A percentile compares a stretch with the other conserved stretches of the same genome.
Evolutionary conservation across 331 rosid genomes (phyloP).

Genomic region (Cucumis variabilis): DNA sequence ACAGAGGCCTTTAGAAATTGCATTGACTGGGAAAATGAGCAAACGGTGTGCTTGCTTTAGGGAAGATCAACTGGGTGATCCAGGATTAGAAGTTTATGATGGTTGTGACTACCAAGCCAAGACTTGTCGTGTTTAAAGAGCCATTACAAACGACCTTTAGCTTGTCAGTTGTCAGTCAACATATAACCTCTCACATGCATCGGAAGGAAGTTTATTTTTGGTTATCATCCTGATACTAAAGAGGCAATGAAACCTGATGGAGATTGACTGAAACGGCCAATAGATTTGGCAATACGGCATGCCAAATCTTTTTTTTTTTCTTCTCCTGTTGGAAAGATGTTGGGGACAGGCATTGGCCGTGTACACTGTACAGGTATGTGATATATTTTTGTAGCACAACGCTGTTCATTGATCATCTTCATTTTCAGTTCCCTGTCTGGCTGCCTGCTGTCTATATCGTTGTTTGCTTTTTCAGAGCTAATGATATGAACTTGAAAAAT

Average conservation of each 20-base stretch:
- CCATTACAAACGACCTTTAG: neutral
- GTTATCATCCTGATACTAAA: neutral
- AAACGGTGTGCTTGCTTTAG: conserved; percentile 91
- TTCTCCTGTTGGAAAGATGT: neutral
- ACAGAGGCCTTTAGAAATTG: conserved; percentile 87
- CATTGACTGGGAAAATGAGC: conserved; percentile 90
- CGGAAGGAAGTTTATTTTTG: neutral
- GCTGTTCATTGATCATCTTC: conserved; percentile 8
- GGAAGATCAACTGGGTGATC: conserved; percentile 68
- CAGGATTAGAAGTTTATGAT: conserved; percentile 79
- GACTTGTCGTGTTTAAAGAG: conserved; percentile 63
- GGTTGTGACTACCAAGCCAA: conserved; percentile 79
- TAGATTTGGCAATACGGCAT: neutral
- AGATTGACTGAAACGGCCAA: conserved; percentile 6
- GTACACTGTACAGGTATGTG: conserved; percentile 16
- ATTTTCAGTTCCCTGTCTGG: neutral
- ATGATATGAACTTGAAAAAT: conserved; percentile 6
- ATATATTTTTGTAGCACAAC: neutral
- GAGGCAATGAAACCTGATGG: neutral
- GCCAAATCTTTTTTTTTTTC: neutral
- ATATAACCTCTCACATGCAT: neutral
- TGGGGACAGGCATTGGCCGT: neutral
- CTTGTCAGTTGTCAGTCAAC: conserved; percentile 13
- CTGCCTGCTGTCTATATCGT: neutral
- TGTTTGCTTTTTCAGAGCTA: neutral